phyloP scores from a whole-genome alignment of 2,329 filamentous ascomycete species.

The Pseudocercospora crystallina region DNA sequence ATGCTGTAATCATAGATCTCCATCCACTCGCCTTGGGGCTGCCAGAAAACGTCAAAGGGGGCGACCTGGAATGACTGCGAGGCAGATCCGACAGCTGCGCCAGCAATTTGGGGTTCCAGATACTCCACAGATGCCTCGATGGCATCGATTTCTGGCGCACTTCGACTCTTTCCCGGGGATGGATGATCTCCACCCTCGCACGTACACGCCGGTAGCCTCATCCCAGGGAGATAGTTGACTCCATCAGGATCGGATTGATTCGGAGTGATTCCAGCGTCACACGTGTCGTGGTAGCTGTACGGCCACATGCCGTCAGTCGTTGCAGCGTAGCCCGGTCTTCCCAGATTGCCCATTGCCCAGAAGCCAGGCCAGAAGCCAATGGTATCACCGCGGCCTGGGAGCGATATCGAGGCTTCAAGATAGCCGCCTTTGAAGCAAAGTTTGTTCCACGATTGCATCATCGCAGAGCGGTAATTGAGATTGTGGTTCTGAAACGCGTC shows the following conservation, averaged over 20 bases:
- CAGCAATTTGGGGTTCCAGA: slow-evolving; percentile 48
- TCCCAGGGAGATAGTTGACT: slow-evolving; percentile 66
- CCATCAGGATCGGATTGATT: slow-evolving; percentile 70
- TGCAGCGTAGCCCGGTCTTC: slow-evolving; percentile 65
- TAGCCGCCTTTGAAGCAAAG: slow-evolving; percentile 67
- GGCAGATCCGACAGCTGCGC: slow-evolving; percentile 56
- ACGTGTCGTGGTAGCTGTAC: slow-evolving; percentile 68
- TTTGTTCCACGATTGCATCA: slow-evolving; percentile 55
- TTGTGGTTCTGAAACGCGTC: slow-evolving; percentile 65
- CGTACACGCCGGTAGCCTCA: slow-evolving; percentile 68
- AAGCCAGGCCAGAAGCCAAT: slow-evolving; percentile 74
- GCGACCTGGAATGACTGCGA: slow-evolving; percentile 67
- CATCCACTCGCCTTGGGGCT: slow-evolving; percentile 59
- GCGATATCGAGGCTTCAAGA: slow-evolving; percentile 67
- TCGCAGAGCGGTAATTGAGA: slow-evolving; percentile 51
- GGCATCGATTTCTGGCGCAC: slow-evolving; percentile 70
- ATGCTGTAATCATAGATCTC: slow-evolving; percentile 63
- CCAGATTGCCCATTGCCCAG: slow-evolving; percentile 74
- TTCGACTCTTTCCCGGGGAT: slow-evolving; percentile 62
- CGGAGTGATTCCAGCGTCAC: slow-evolving; percentile 68
- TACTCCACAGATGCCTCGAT: slow-evolving; percentile 65
- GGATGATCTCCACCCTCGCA: slow-evolving; percentile 66
- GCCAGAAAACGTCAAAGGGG: slow-evolving; percentile 70
- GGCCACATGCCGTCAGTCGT: slow-evolving; percentile 74
- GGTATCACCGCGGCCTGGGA: slow-evolving; percentile 65